Base-by-base conservation (phyloP, 1,139 yeast genomes). In the Schizosaccharomyces versatilis region DNA sequence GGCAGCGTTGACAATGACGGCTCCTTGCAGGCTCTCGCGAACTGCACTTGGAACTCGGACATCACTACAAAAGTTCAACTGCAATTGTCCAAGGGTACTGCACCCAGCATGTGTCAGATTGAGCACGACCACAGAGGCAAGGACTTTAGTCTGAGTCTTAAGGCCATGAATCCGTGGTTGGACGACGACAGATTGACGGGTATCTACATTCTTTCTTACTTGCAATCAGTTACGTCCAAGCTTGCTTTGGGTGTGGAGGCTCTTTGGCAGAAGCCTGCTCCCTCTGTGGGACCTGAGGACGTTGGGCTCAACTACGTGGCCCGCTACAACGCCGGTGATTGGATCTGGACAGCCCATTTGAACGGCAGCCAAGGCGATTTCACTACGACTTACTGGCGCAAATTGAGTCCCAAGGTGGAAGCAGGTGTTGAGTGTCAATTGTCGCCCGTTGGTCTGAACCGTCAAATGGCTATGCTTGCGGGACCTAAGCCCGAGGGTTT, bases 381-480 rank as follows among this genome's bases (percentile, higher is more conserved):
- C 56, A 75, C 81, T 61, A 90, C 93, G 54, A 81, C 95, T 38
- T 88, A 84, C 79, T 88, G 94, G 93, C 82, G 94, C 74, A 83
- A 77, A 68, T 86, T 88, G 62, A 76, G 93, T 58, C 88, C 84
- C 64, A 83, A 82, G 67, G 94, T 90, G 59, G 97, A 90, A 73
- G 97, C 95, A 58, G 98, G 96, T 71, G 75, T 90, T 61, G 97
- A 90, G 73, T 83, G 96, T 58, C 84, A 84, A 63, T 68, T 90
- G 63, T 79, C 82, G 64, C 85, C 90, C 52, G 77, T 81, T 60
- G 77, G 84, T 70, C 54, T 56, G 10, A 78, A 76, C 65, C 94
- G 90, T 65, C 75, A 83, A 61, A 77, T 82, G 61, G 93, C 84
- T 68, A 63, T 71, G 68, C 74, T 81, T 75, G 88, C 86, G 58